A percentile compares a stretch with the other conserved stretches of the same genome.
Evolutionary conservation across 2,329 filamentous ascomycete species (phyloP).

Genomic region (Monosporascus sp.): DNA sequence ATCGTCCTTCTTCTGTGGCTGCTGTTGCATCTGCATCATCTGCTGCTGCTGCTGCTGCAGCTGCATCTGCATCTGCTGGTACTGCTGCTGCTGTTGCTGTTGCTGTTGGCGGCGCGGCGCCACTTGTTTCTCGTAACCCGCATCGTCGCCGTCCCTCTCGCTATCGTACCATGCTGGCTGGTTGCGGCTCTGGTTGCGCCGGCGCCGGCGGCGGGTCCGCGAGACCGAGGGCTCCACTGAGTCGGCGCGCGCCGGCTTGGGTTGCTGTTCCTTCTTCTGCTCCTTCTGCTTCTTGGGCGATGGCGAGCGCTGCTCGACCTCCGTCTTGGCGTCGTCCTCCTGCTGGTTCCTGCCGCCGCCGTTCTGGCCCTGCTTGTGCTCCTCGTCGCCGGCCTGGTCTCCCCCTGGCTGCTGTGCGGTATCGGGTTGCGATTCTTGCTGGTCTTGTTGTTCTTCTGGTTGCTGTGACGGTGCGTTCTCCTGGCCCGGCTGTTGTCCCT

Average conservation of each 20-base stretch:
- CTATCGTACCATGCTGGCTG: constrained; percentile 23
- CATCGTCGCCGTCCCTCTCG: constrained; percentile 18
- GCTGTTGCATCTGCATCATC: constrained; percentile 11
- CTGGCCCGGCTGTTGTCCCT: constrained; percentile 1
- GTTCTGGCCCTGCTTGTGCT: constrained; percentile 6
- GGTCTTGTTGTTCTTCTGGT: constrained; percentile 3
- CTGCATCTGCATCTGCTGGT: constrained; percentile 12
- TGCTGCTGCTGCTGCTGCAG: constrained; percentile 14
- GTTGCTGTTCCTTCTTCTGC: constrained; percentile 16
- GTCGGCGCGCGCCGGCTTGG: constrained; percentile 17
- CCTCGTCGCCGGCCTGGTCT: constrained; percentile 1
- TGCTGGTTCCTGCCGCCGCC: neutral
- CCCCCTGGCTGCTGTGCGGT: constrained; percentile 5
- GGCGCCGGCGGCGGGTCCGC: constrained; percentile 17
- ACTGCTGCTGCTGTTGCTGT: constrained; percentile 11
- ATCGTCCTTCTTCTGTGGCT: constrained; percentile 25
- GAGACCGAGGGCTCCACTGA: constrained; percentile 21
- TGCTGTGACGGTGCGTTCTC: neutral
- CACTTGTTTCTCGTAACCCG: constrained; percentile 22
- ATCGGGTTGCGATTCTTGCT: constrained; percentile 2
- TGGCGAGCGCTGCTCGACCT: constrained; percentile 11
- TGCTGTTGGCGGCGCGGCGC: constrained; percentile 16
- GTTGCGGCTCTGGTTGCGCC: constrained; percentile 16
- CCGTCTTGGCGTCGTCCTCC: constrained; percentile 10
- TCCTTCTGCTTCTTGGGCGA: constrained; percentile 38